Evolutionary conservation across 164 flowering plant species (phyloP), one percentile per base, ranked within the genome.

Genomic region (Magnolia changhungtana): DNA sequence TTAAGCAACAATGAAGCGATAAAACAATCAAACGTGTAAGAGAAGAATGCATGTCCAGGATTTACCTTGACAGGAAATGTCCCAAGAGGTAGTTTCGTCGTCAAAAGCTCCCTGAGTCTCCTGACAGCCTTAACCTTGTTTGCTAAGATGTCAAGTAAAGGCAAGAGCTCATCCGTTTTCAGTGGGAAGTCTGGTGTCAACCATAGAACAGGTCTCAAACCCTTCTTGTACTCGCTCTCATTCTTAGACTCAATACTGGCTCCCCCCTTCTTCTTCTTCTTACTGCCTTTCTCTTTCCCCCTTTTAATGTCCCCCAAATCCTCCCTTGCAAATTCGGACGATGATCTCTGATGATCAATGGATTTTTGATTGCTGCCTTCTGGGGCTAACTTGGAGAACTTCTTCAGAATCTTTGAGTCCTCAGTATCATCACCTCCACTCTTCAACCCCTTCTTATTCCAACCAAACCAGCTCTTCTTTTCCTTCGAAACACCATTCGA

Each of bases 51-150:
- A 37, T 37, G 45, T 3, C 45, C 45, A 37, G 9, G 23, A 14
- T 63, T 87, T 88, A 96, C 99, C 99, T 96, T 94, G 68, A 91
- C 93, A 63, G 99, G 99, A 81, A 96, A 96, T 27, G 98, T 96
- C 63, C 96, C 93, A 29, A 52, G 75, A 21, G 99, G 99, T 29
- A 96, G 83, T 79, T 96, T 96, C n/a, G 97, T 96, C 19, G 98
- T 94, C 79, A 96, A 82, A 70, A 96, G 92, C 88, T 96, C 99
- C 82, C 99, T 86, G 68, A 96, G 90, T 84, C 98, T 90, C 80
- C 99, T 88, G 18, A 96, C 79, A 64, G 99, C 99, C 88, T 96
- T 96, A 74, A 96, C 99, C 88, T 96, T 96, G 84, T 91, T 90
- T 20, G 98, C 99, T 78, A 96, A 88, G 74, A 96, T 96, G 84